Evolutionary conservation across 129 eudicot species (phyloP).

Genomic region (Daucus carota): DNA sequence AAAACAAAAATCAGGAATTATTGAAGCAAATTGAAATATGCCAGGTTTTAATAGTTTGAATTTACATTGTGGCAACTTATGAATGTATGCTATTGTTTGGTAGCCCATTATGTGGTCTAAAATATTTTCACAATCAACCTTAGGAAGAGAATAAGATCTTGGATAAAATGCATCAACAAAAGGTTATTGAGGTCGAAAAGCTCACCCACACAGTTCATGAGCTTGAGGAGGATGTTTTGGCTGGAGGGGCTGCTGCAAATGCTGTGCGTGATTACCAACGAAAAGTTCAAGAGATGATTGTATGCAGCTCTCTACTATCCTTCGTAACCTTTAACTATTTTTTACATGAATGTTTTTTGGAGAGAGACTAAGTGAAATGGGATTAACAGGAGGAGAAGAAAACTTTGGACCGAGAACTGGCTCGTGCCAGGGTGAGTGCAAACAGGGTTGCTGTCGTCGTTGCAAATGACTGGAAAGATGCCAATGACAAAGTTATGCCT

Average conservation of each 20-base stretch:
- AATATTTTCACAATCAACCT: not conserved
- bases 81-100: not conserved
- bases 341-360: not conserved
- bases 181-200: slow-evolving; percentile 89
- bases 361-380: not conserved
- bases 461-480: slow-evolving; percentile 98
- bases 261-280: slow-evolving; percentile 92
- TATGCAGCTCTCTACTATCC: slow-evolving; percentile 10
- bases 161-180: slow-evolving; percentile 90
- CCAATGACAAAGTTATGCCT: slow-evolving; percentile 90
- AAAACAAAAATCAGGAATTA: slow-evolving; percentile 79
- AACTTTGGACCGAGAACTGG: slow-evolving; percentile 77
- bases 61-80: not conserved
- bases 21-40: slow-evolving; percentile 82
- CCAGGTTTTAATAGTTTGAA: slow-evolving; percentile 40
- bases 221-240: slow-evolving; percentile 92
- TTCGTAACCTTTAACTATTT: not conserved
- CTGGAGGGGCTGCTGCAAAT: slow-evolving; percentile 97
- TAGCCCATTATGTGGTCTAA: slow-evolving; percentile 11
- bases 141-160: slow-evolving; percentile 86
- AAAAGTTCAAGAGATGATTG: slow-evolving; percentile 85
- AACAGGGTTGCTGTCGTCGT: slow-evolving; percentile 90
- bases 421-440: slow-evolving; percentile 89
- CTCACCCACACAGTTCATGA: slow-evolving; percentile 73
- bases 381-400: slow-evolving; percentile 70